A percentile compares a stretch with the other conserved stretches of the same genome.
These are phyloP conservation scores for Chlamydomonas incerta DNA, from an alignment of 139 green algal species.

Conservation along the genomic window DNA sequence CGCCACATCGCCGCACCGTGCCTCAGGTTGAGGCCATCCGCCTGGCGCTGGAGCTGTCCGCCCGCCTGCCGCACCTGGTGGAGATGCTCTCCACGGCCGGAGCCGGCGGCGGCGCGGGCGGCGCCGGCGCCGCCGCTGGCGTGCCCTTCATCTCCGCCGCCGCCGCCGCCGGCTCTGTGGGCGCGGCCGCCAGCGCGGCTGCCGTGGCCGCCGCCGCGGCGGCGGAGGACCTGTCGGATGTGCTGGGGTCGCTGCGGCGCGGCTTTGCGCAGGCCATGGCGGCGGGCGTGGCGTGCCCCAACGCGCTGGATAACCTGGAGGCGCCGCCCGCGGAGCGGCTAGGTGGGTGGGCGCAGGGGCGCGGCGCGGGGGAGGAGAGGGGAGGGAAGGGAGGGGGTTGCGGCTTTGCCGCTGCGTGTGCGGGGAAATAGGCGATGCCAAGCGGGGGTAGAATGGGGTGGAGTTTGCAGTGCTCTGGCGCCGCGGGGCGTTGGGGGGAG, in stretches of 20 bases:
- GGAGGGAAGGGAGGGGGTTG: too few species aligned
- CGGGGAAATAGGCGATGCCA: too few species aligned
- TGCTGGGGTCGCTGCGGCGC: conserved; percentile 47
- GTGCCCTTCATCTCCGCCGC: conserved; percentile 4
- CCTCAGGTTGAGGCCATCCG: conserved; percentile 69
- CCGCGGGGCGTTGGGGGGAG: too few species aligned
- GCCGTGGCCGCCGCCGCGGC: neutral
- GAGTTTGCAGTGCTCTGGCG: too few species aligned
- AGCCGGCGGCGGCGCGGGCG: neutral
- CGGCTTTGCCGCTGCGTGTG: too few species aligned
- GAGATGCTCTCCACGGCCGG: conserved; percentile 55
- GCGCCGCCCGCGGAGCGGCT: conserved; percentile 4
- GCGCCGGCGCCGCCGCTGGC: neutral
- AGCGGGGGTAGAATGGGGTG: too few species aligned
- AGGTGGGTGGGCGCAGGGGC: too few species aligned
- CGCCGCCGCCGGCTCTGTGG: neutral
- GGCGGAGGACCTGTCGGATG: conserved; percentile 19
- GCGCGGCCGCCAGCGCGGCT: conserved; percentile 14
- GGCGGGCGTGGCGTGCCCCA: conserved; percentile 1
- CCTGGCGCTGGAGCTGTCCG: conserved; percentile 54
- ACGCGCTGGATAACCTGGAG: conserved; percentile 48
- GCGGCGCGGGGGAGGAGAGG: too few species aligned
- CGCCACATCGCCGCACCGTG: too few species aligned
- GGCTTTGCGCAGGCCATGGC: conserved; percentile 54
- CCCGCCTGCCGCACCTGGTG: conserved; percentile 70